Conservation (phyloP, 106 monocot species). For the Dioscorea dumetorum region DNA sequence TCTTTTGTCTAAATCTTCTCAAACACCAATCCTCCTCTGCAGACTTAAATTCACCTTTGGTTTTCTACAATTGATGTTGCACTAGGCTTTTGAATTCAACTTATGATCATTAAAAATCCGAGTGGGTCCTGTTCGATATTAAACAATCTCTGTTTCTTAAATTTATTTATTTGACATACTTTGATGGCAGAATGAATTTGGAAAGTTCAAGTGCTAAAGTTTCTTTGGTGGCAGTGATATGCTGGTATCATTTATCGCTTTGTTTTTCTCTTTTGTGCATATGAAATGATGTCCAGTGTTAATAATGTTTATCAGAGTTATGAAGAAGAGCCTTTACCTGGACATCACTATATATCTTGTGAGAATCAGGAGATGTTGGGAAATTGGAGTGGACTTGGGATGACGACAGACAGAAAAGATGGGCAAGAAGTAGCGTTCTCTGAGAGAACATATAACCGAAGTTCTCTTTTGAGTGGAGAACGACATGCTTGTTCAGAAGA, state of each 20-base stretch:
- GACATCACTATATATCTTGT: background rate
- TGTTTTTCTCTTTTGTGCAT: background rate
- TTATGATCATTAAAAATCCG: too few relatives aligned
- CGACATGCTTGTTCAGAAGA: slow-evolving; percentile 16
- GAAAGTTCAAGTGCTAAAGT: too few relatives aligned
- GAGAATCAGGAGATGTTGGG: background rate
- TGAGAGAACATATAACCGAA: slow-evolving; percentile 15
- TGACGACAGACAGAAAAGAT: slow-evolving; percentile 36
- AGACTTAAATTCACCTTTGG: too few relatives aligned
- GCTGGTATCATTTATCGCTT: background rate
- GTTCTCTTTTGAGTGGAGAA: slow-evolving; percentile 30
- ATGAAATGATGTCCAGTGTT: background rate
- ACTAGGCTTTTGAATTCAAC: too few relatives aligned
- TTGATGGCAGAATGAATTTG: too few relatives aligned
- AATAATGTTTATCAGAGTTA: slow-evolving; percentile 49
- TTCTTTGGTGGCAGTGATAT: background rate
- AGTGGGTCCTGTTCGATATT: too few relatives aligned
- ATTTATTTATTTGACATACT: too few relatives aligned
- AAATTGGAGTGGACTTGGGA: slow-evolving; percentile 32
- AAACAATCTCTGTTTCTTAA: too few relatives aligned
- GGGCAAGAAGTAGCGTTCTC: slow-evolving; percentile 18
- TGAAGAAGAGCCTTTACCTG: slow-evolving; percentile 41
- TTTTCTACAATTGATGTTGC: too few relatives aligned
- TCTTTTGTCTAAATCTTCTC: background rate
- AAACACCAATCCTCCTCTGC: too few relatives aligned